Conservation (phyloP, 331 rosid species). For the Saraca asoca region DNA sequence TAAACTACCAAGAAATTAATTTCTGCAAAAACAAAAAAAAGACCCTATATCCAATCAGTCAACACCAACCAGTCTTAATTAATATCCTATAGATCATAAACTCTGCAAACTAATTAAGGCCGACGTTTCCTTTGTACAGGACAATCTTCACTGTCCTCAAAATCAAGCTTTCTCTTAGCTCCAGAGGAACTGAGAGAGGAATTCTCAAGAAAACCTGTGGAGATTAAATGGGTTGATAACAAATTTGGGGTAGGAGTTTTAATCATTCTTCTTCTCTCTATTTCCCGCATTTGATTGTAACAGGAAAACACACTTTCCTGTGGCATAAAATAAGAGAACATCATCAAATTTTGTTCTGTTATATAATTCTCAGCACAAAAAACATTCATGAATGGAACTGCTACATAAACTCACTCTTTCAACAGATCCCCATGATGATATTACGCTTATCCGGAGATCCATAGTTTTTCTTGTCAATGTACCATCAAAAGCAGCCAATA, state of each 20-base stretch:
- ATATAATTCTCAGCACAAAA: background rate
- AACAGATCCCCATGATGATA: conserved; percentile 57
- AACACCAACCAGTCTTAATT: conserved; percentile 40
- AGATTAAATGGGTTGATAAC: conserved; percentile 44
- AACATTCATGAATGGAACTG: conserved; percentile 27
- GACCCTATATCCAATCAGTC: conserved; percentile 54
- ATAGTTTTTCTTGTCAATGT: conserved; percentile 52
- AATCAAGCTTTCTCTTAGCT: conserved; percentile 75
- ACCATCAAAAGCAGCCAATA: conserved; percentile 61
- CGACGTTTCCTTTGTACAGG: conserved; percentile 49
- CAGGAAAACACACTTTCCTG: conserved; percentile 64
- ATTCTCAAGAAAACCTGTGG: conserved; percentile 52
- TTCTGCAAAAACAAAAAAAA: conserved; percentile 18
- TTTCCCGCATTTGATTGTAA: conserved; percentile 64
- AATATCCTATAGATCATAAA: conserved; percentile 32
- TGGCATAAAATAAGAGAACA: conserved; percentile 18
- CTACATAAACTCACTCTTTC: conserved; percentile 62
- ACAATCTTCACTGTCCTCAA: conserved; percentile 49
- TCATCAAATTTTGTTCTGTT: conserved; percentile 16
- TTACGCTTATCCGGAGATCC: conserved; percentile 52
- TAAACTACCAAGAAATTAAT: conserved; percentile 46
- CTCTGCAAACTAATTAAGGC: conserved; percentile 37
- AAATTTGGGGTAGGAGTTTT: conserved; percentile 54
- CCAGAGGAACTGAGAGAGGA: conserved; percentile 44
- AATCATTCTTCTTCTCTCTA: conserved; percentile 46